These are phyloP conservation scores for Taphrina flavorubra DNA, from an alignment of 1,139 yeast species.

Conservation along the genomic window DNA sequence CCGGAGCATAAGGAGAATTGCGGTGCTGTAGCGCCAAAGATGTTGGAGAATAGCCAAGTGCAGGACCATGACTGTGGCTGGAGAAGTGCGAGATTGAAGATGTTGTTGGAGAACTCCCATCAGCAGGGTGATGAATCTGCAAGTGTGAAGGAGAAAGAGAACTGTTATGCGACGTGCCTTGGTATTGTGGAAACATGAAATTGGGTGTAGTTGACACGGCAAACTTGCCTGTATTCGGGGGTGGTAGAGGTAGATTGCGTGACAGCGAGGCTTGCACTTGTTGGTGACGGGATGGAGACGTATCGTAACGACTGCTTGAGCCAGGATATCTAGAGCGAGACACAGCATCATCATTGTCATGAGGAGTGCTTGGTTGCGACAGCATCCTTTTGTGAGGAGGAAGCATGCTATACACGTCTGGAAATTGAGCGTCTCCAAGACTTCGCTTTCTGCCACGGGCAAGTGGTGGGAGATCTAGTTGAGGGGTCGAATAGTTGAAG, in stretches of 20 bases:
- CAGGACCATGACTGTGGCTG: slow-evolving; percentile 26
- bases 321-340: not conserved
- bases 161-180: slow-evolving; percentile 3
- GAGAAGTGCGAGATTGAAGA: slow-evolving; percentile 24
- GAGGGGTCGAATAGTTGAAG: not conserved
- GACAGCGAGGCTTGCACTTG: slow-evolving; percentile 10
- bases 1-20: slow-evolving; percentile 40
- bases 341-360: slow-evolving; percentile 6
- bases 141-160: slow-evolving; percentile 17
- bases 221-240: not conserved
- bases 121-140: not conserved
- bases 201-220: not conserved
- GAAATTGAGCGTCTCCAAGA: slow-evolving; percentile 20
- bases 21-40: slow-evolving; percentile 36
- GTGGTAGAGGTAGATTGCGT: slow-evolving; percentile 1
- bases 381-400: slow-evolving; percentile 34
- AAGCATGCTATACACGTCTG: slow-evolving; percentile 19
- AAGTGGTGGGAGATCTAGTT: not conserved
- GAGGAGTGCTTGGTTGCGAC: slow-evolving; percentile 37
- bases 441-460: slow-evolving; percentile 33
- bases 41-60: slow-evolving; percentile 33
- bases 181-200: slow-evolving; percentile 1
- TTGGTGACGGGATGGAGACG: slow-evolving; percentile 22
- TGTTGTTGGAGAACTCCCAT: slow-evolving; percentile 23
- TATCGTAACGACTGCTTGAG: not conserved